These are phyloP conservation scores for Kuraishia hungarica DNA, from an alignment of 805 yeast genomes.

Conservation along the genomic window DNA sequence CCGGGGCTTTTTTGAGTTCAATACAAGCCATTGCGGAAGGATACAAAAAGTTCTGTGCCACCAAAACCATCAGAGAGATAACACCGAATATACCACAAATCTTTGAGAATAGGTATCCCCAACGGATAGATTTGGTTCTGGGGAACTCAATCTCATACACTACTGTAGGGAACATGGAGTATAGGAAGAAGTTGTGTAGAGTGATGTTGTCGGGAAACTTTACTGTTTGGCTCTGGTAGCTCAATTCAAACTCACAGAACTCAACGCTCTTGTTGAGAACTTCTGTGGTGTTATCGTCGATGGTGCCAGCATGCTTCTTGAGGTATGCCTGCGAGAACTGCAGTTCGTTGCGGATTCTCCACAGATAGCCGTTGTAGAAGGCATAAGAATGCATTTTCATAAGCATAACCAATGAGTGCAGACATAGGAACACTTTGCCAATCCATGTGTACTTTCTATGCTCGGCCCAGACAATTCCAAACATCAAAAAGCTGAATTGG, in stretches of 20 bases:
- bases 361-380: slow-evolving; percentile 85
- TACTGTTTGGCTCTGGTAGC: slow-evolving; percentile 36
- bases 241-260: slow-evolving; percentile 69
- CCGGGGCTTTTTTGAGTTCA: slow-evolving; percentile 40
- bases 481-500: slow-evolving; percentile 44
- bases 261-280: slow-evolving; percentile 40
- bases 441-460: slow-evolving; percentile 72
- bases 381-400: slow-evolving; percentile 97
- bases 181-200: slow-evolving; percentile 58
- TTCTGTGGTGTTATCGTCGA: slow-evolving; percentile 21
- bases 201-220: slow-evolving; percentile 71
- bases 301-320: slow-evolving; percentile 22
- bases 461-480: slow-evolving; percentile 52
- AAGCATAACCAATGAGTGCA: slow-evolving; percentile 78
- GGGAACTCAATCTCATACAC: slow-evolving; percentile 82
- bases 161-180: slow-evolving; percentile 82
- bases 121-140: slow-evolving; percentile 59
- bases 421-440: slow-evolving; percentile 72
- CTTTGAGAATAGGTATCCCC: slow-evolving; percentile 62
- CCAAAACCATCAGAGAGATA: slow-evolving; percentile 69
- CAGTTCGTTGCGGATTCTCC: slow-evolving; percentile 53
- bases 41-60: slow-evolving; percentile 68
- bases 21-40: slow-evolving; percentile 62
- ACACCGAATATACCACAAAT: slow-evolving; percentile 80
- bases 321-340: slow-evolving; percentile 36